Evolutionary conservation across 306 rosid species (phyloP).

Genomic region (Vicia villosa): DNA sequence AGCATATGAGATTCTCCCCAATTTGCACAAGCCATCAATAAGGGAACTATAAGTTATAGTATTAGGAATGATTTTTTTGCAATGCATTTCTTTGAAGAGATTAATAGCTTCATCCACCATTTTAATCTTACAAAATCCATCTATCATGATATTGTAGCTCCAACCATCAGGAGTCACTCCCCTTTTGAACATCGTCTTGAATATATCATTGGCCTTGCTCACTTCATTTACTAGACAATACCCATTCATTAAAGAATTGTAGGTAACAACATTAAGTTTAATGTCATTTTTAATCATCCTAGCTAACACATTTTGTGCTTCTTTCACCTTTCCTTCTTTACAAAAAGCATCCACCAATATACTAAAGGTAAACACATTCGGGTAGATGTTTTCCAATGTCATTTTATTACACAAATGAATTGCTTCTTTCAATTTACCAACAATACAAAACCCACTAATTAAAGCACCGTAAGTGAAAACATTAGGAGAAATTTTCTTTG

Average conservation of each 20-base stretch:
- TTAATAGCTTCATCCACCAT: neutral
- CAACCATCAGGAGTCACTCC: neutral
- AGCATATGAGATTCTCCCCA: neutral
- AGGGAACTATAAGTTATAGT: neutral
- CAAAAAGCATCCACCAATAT: conserved; percentile 3
- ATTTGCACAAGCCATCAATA: conserved; percentile 5
- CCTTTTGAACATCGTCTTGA: neutral
- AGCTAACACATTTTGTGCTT: neutral
- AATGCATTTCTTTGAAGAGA: neutral
- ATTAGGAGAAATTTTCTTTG: neutral
- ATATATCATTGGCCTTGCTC: neutral
- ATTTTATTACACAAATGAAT: neutral
- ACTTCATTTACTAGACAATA: neutral
- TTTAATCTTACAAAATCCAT: neutral
- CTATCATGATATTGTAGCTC: neutral
- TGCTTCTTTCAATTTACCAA: neutral
- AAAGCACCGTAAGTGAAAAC: neutral
- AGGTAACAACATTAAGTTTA: neutral
- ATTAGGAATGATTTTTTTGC: neutral
- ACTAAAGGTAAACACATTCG: neutral
- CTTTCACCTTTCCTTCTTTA: neutral
- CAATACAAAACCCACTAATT: neutral
- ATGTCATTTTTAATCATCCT: neutral
- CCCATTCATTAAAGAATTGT: neutral
- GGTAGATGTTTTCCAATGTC: neutral